A percentile compares a stretch with the other conserved stretches of the same genome.
These are phyloP conservation scores for Amaranthus cruentus DNA, from an alignment of 148 eudicot species.

Conservation along the genomic window DNA sequence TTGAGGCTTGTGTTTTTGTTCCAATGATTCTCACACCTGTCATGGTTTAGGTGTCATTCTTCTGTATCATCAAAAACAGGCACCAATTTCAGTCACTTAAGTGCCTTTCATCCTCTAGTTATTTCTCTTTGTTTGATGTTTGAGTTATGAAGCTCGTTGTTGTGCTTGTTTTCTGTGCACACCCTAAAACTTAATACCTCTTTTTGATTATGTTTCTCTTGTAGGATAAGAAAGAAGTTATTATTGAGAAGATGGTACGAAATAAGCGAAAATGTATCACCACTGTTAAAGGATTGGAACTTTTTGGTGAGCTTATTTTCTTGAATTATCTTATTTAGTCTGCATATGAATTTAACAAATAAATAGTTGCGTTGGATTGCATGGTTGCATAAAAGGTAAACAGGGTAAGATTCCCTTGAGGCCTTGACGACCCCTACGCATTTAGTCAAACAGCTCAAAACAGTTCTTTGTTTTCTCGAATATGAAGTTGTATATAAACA, in stretches of 20 bases:
- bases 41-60: background rate
- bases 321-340: background rate
- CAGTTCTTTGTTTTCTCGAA: background rate
- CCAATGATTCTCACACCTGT: background rate
- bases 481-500: no score
- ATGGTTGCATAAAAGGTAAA: background rate
- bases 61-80: background rate
- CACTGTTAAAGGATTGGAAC: constrained; percentile 87
- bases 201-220: constrained; percentile 2
- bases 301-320: constrained; percentile 52
- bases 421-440: no score
- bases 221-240: constrained; percentile 80
- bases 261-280: constrained; percentile 92
- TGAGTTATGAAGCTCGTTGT: background rate
- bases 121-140: background rate
- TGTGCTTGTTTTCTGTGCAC: background rate
- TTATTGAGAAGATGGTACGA: constrained; percentile 90
- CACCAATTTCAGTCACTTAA: background rate
- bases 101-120: background rate
- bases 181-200: background rate
- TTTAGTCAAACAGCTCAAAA: background rate
- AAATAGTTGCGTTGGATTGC: background rate
- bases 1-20: background rate
- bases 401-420: background rate
- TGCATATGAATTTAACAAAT: background rate